Evolutionary conservation across 2,329 filamentous ascomycete genomes (phyloP), one percentile per base, ranked within the genome.

Genomic region (Trichoderma oligosporum): DNA sequence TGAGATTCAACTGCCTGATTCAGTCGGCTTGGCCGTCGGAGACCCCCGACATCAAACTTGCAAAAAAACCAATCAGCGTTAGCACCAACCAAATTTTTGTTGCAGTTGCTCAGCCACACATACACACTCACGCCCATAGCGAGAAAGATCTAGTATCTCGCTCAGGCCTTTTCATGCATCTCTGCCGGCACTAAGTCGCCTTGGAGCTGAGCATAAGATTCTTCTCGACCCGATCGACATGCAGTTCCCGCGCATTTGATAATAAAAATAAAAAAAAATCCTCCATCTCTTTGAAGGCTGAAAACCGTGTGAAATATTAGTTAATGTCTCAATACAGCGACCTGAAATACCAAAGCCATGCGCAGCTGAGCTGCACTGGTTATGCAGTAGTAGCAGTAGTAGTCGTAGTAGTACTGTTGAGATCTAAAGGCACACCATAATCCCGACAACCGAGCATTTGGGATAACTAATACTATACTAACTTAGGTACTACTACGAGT

Each of bases 171-270:
- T 46, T 38, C 20, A 45, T 54, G 51, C 31, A 36, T 38, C 51
- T 44, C 39, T 54, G 51, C 51, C 51, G 51, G 51, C 51, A 54
- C 51, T 54, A 54, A 22, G 12, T n/a, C n/a, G 41, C 18, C 38
- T 24, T 36, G 27, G 39, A 38, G 39, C 51, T 46, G 31, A 54
- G 51, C 35, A 22, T 35, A 44, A 54, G 51, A 54, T 54, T 33
- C 22, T 38, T 49, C 51, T 54, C 51, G 51, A 41, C 51, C 51
- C 45, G 51, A 54, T 54, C 51, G 51, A 54, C 51, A n/a, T 24
- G 20, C 20, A n/a, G 25, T 31, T 4, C 31, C 27, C 4, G n/a
- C 12, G 4, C 14, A n/a, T 27, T 24, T 44, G 11, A 27, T 44
- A 39, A 9, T 16, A 18, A 39, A 42, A 31, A 31, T 31, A 11